Conservation (phyloP, 1,139 yeast species). For the Suhomyces choctaworum region DNA sequence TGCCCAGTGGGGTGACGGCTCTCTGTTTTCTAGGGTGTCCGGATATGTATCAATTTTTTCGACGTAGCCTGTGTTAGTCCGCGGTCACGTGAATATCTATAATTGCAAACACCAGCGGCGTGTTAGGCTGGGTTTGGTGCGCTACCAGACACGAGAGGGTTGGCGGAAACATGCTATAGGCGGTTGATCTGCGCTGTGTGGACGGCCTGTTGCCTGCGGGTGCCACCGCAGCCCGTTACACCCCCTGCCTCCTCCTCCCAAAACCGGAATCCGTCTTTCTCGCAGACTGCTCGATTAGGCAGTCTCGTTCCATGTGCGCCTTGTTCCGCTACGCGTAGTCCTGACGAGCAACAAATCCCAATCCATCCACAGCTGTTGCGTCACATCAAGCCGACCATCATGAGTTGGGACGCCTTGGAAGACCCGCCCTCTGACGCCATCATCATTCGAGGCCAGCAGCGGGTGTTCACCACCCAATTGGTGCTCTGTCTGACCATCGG, state of each 20-base stretch:
- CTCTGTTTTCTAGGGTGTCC: not conserved
- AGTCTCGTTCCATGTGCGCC: not conserved
- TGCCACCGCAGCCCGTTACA: no score
- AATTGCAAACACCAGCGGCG: conserved; percentile 1
- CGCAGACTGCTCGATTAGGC: conserved; percentile 1
- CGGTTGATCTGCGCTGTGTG: no score
- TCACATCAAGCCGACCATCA: not conserved
- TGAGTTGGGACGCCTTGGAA: conserved; percentile 11
- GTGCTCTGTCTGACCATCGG: conserved; percentile 41
- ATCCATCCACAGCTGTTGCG: no score
- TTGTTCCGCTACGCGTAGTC: not conserved
- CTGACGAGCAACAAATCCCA: not conserved
- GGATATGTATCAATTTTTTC: conserved; percentile 9
- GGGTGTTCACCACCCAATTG: conserved; percentile 48
- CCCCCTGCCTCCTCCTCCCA: no score
- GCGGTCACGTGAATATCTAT: conserved; percentile 12
- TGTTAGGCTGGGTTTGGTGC: no score
- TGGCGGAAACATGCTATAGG: no score
- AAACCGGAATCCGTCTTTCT: no score
- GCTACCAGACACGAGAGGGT: no score
- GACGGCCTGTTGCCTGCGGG: no score
- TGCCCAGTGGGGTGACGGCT: not conserved
- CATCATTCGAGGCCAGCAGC: conserved; percentile 41
- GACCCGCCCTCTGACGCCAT: conserved; percentile 26
- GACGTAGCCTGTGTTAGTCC: conserved; percentile 8